Conservation (phyloP, 2,329 filamentous ascomycete species). For the Exophiala dermatitidis region DNA sequence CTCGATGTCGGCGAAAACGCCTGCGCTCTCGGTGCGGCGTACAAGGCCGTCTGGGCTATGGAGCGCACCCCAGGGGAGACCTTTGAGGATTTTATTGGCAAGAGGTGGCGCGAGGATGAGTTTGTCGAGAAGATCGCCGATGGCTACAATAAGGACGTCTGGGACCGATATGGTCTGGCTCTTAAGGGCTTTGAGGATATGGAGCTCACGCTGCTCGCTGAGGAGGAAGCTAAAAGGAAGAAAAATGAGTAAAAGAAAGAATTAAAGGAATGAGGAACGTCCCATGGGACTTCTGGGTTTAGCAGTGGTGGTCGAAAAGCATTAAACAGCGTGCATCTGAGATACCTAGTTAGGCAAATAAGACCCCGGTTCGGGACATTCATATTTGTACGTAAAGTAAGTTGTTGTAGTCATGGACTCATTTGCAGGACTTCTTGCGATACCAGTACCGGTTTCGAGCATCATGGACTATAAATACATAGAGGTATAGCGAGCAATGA, state of each 20-base stretch:
- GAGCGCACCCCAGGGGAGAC: constrained; percentile 61
- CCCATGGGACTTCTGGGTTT: no score
- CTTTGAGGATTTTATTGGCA: constrained; percentile 81
- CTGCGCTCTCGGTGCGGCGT: constrained; percentile 86
- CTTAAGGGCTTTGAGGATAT: constrained; percentile 69
- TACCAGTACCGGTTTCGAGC: no score
- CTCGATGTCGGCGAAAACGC: constrained; percentile 93
- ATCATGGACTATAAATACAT: no score
- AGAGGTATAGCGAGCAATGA: no score
- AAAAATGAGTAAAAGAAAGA: not conserved
- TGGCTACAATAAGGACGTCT: constrained; percentile 69
- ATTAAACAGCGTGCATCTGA: no score
- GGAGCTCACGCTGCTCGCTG: constrained; percentile 57
- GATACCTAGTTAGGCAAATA: no score
- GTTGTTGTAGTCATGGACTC: no score
- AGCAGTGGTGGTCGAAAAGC: no score
- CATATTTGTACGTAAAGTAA: no score
- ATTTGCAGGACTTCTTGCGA: no score
- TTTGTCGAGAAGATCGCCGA: constrained; percentile 76
- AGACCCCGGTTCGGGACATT: no score
- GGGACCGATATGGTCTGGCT: constrained; percentile 69
- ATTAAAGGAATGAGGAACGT: not conserved
- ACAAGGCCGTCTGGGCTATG: constrained; percentile 91
- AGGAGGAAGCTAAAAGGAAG: constrained; percentile 10
- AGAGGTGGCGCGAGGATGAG: constrained; percentile 75